phyloP scores from a whole-genome alignment of 2,329 filamentous ascomycete genomes.

The Furcasterigmium sp. region DNA sequence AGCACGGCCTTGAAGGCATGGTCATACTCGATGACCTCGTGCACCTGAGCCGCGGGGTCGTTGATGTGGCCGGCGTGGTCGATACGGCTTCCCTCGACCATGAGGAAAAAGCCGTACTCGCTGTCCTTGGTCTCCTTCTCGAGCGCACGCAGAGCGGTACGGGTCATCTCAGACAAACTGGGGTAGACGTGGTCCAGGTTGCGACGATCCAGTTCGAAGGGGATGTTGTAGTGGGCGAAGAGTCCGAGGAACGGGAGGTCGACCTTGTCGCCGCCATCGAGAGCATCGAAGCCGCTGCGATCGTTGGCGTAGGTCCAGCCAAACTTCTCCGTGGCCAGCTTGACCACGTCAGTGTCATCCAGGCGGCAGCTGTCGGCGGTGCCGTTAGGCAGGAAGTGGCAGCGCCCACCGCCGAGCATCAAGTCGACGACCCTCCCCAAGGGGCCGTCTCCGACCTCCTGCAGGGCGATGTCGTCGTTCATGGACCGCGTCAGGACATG shows the following conservation, averaged over 20 bases:
- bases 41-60: conserved; percentile 77
- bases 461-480: conserved; percentile 86
- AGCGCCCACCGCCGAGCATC: conserved; percentile 88
- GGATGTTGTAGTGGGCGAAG: conserved; percentile 77
- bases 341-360: conserved; percentile 72
- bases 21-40: conserved; percentile 95
- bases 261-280: conserved; percentile 62
- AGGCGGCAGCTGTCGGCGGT: conserved; percentile 75
- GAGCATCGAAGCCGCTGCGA: conserved; percentile 68
- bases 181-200: conserved; percentile 77
- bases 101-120: conserved; percentile 94
- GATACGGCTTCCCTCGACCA: conserved; percentile 96
- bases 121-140: conserved; percentile 75
- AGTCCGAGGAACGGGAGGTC: conserved; percentile 82
- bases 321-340: conserved; percentile 65
- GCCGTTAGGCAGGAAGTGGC: conserved; percentile 84
- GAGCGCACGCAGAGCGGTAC: conserved; percentile 73
- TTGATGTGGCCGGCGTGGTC: conserved; percentile 90
- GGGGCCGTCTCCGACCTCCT: conserved; percentile 84
- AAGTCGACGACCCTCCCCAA: conserved; percentile 85
- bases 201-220: conserved; percentile 87
- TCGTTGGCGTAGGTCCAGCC: conserved; percentile 76
- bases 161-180: conserved; percentile 85
- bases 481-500: conserved; percentile 77
- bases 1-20: conserved; percentile 75